Percentiles rank a stretch among this genome's conserved stretches.
These are phyloP conservation scores for Prosopis cineraria DNA, from an alignment of 306 rosid species.

Conservation along the genomic window DNA sequence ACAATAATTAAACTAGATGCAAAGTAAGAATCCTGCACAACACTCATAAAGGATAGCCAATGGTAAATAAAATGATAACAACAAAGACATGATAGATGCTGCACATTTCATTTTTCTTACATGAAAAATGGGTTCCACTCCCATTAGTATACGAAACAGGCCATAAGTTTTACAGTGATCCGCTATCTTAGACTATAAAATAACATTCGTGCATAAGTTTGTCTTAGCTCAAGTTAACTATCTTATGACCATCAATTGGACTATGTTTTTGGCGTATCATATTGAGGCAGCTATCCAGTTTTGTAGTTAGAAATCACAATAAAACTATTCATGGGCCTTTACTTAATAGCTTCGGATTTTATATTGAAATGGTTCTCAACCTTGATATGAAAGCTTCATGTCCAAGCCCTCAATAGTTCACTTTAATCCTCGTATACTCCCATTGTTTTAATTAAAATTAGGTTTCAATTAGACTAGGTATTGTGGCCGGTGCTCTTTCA, in stretches of 20 bases:
- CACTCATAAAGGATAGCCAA: background rate
- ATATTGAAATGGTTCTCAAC: background rate
- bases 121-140: background rate
- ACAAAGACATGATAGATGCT: background rate
- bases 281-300: background rate
- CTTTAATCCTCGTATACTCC: background rate
- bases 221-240: background rate
- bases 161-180: background rate
- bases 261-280: background rate
- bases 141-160: background rate
- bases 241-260: background rate
- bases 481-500: background rate
- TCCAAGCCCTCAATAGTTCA: background rate
- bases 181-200: background rate
- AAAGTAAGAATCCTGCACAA: background rate
- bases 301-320: background rate
- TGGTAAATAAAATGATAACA: no score
- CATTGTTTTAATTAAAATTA: background rate
- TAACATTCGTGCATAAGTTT: slow-evolving; percentile 22
- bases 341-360: background rate
- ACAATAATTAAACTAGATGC: background rate
- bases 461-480: background rate
- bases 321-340: background rate
- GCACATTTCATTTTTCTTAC: background rate
- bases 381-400: background rate